Percentiles rank a stretch among this genome's conserved stretches.
phyloP scores from a whole-genome alignment of 345 rosid genomes.

The Populus nigra region DNA sequence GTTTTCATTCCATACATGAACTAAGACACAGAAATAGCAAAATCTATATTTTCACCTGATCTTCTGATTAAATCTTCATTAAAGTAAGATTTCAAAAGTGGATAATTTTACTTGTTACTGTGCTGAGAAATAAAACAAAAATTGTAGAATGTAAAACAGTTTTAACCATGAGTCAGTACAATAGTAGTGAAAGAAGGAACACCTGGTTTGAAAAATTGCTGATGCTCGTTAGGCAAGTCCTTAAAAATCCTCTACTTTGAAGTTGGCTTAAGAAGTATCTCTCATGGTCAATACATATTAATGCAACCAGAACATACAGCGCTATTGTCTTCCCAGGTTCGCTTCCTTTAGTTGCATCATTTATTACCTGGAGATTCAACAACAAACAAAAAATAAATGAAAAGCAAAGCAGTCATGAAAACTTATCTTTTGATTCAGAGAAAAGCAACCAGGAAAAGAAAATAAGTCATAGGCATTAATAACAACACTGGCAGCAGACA shows the following conservation, averaged over 20 bases:
- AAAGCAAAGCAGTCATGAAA: neutral
- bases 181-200: neutral
- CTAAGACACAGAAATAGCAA: no score
- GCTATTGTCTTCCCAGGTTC: slow-evolving; percentile 89
- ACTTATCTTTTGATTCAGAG: neutral
- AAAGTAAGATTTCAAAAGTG: neutral
- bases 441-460: neutral
- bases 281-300: slow-evolving; percentile 80
- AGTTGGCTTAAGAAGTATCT: slow-evolving; percentile 86
- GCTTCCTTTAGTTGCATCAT: slow-evolving; percentile 85
- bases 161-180: neutral
- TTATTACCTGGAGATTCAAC: slow-evolving; percentile 56
- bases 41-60: neutral
- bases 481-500: neutral
- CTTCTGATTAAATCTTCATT: neutral
- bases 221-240: slow-evolving; percentile 67
- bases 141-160: neutral
- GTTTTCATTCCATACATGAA: no score
- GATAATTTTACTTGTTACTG: no score
- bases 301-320: slow-evolving; percentile 80
- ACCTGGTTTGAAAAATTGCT: slow-evolving; percentile 74
- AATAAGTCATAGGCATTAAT: neutral
- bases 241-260: slow-evolving; percentile 87
- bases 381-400: slow-evolving; percentile 16
- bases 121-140: neutral